These are phyloP conservation scores for Quercus gilva DNA, from an alignment of 306 rosid species.

Conservation along the genomic window DNA sequence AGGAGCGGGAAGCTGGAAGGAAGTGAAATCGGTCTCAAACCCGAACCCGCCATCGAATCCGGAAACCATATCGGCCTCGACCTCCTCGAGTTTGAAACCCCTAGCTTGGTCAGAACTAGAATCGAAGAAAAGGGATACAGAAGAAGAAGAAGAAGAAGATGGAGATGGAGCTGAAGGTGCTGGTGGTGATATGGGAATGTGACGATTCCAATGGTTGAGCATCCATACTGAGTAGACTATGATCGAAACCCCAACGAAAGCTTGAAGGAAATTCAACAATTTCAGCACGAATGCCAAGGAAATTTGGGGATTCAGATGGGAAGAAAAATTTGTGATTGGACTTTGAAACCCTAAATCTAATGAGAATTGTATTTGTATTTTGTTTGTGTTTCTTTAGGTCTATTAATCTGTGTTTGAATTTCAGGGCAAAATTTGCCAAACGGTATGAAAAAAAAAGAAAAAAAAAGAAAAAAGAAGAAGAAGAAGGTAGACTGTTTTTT, in stretches of 20 bases:
- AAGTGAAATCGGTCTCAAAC: conserved; percentile 26
- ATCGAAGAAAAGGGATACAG: conserved; percentile 17
- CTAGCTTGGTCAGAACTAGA: conserved; percentile 14
- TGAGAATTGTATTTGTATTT: neutral
- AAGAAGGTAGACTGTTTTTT: no score
- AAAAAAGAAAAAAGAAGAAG: no score
- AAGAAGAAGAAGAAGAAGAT: conserved; percentile 37
- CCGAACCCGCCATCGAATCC: conserved; percentile 27
- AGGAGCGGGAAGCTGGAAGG: conserved; percentile 70
- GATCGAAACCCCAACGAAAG: conserved; percentile 75
- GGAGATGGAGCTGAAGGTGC: conserved; percentile 41
- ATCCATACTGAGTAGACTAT: conserved; percentile 80
- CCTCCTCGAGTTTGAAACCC: conserved; percentile 21
- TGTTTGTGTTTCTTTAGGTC: neutral
- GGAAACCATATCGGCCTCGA: conserved; percentile 34
- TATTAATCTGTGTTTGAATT: neutral
- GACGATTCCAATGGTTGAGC: conserved; percentile 73
- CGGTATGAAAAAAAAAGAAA: no score
- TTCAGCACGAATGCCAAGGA: conserved; percentile 76
- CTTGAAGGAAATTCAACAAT: conserved; percentile 75
- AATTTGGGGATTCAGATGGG: neutral
- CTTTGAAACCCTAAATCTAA: neutral
- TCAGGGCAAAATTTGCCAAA: no score
- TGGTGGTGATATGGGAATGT: conserved; percentile 41
- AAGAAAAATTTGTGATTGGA: neutral